These are phyloP conservation scores for Nicotiana sylvestris DNA, from an alignment of 257 asterid species.

Conservation along the genomic window DNA sequence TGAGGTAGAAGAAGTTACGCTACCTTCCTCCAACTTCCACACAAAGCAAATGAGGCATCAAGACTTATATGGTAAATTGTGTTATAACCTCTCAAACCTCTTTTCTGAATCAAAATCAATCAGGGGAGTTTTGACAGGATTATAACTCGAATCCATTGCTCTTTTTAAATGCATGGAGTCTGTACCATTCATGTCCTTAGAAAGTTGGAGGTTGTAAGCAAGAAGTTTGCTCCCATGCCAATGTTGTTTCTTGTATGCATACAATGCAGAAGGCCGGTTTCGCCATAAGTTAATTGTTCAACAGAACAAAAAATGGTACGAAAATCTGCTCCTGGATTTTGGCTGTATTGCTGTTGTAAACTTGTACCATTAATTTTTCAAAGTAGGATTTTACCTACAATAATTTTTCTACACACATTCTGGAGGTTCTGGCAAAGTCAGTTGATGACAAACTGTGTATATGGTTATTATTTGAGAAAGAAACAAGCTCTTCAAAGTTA, in stretches of 20 bases:
- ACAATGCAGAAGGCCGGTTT: neutral
- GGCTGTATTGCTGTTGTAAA: neutral
- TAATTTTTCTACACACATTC: neutral
- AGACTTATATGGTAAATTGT: neutral
- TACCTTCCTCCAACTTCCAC: neutral
- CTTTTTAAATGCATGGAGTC: slow-evolving; percentile 8
- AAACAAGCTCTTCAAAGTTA: neutral
- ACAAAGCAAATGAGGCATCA: neutral
- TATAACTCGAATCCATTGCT: slow-evolving; percentile 1
- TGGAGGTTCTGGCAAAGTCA: neutral
- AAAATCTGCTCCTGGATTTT: neutral
- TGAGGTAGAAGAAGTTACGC: neutral
- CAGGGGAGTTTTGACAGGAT: neutral
- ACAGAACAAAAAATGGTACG: neutral
- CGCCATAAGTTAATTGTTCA: neutral
- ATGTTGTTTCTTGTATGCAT: neutral
- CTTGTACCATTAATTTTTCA: neutral
- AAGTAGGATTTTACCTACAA: neutral
- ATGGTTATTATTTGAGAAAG: neutral
- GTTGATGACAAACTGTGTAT: neutral
- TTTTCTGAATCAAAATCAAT: neutral
- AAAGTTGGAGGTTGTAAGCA: neutral
- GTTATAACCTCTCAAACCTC: neutral
- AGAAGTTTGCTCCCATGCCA: neutral
- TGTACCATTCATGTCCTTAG: neutral